Evolutionary conservation across 179 eudicot genomes (phyloP).

Genomic region (Amaranthus tricolor): DNA sequence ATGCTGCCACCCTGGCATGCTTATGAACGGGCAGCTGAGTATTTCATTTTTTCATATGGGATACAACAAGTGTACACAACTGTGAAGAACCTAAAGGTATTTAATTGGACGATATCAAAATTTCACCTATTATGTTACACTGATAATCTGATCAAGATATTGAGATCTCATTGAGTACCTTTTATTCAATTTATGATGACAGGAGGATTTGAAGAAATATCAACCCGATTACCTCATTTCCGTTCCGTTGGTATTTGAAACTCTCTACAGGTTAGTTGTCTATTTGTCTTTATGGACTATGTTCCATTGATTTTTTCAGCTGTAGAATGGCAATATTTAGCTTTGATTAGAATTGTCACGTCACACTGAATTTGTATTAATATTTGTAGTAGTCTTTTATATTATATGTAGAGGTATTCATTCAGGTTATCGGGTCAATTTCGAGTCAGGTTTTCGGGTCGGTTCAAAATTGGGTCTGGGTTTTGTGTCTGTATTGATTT

Average conservation of each 20-base stretch:
- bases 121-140: neutral
- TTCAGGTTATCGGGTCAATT: no score
- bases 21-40: conserved; percentile 86
- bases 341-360: neutral
- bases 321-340: neutral
- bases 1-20: conserved; percentile 99
- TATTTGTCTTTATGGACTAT: no score
- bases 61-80: conserved; percentile 78
- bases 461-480: no score
- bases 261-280: conserved; percentile 69
- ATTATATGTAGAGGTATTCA: no score
- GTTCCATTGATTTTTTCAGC: neutral
- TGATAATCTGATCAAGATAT: neutral
- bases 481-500: neutral
- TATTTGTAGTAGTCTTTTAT: neutral
- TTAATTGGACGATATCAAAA: neutral
- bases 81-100: conserved; percentile 72
- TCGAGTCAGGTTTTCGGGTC: no score
- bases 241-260: conserved; percentile 89
- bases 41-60: conserved; percentile 72
- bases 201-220: conserved; percentile 83
- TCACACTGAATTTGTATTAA: neutral
- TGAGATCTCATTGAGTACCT: neutral
- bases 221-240: conserved; percentile 84
- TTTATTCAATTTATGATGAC: conserved; percentile 26